A percentile compares a stretch with the other conserved stretches of the same genome.
Evolutionary conservation across 176 grass and related monocot genomes (phyloP).

Genomic region (Echinochloa phyllopogon): DNA sequence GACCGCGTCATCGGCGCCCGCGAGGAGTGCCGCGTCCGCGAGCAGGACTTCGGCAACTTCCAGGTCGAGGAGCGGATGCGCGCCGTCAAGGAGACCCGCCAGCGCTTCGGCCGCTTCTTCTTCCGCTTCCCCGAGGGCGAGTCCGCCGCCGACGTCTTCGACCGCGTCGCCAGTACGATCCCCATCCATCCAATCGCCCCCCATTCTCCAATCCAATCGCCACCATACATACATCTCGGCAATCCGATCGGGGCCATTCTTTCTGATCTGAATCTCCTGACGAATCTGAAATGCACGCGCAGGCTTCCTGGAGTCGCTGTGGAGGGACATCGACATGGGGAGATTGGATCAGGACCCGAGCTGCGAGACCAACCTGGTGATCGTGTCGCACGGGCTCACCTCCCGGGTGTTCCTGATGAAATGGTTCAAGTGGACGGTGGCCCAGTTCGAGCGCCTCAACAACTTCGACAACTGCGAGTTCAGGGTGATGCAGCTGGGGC

Average conservation of each 20-base stretch:
- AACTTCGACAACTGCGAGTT: slow-evolving; percentile 90
- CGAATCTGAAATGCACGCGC: background rate
- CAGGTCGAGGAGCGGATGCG: slow-evolving; percentile 96
- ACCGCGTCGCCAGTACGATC: slow-evolving; percentile 80
- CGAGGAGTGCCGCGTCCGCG: slow-evolving; percentile 94
- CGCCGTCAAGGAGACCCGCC: slow-evolving; percentile 75
- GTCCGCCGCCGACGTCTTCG: slow-evolving; percentile 95
- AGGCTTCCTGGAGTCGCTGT: slow-evolving; percentile 95
- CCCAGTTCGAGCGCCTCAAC: slow-evolving; percentile 92
- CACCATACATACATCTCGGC: too few relatives aligned
- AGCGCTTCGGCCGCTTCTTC: slow-evolving; percentile 94
- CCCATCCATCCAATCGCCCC: too few relatives aligned
- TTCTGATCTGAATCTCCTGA: too few relatives aligned
- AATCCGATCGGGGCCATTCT: too few relatives aligned
- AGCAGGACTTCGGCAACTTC: slow-evolving; percentile 99
- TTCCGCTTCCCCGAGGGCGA: slow-evolving; percentile 98
- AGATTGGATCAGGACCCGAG: slow-evolving; percentile 59
- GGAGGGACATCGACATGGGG: slow-evolving; percentile 94
- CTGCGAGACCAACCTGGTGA: slow-evolving; percentile 84
- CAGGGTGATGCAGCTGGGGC: slow-evolving; percentile 93
- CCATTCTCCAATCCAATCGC: too few relatives aligned
- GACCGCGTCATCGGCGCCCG: slow-evolving; percentile 78
- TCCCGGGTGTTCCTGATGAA: slow-evolving; percentile 97
- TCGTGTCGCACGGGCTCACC: slow-evolving; percentile 88
- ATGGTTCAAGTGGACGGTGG: slow-evolving; percentile 99